Evolutionary conservation across 176 grass and related monocot genomes (phyloP).

Genomic region (Pontederia paniculata): DNA sequence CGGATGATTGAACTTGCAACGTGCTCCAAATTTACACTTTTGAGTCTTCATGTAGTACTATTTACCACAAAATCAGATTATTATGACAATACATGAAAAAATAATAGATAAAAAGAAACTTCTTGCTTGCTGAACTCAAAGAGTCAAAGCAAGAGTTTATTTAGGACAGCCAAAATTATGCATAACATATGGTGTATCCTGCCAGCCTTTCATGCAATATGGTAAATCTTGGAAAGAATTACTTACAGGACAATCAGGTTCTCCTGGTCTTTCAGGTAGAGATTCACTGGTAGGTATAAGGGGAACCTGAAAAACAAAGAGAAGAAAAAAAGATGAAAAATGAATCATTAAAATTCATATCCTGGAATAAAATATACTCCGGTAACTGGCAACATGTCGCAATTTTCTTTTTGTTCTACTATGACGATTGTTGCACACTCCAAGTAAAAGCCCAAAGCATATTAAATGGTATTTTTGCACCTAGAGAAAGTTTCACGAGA

Average conservation of each 20-base stretch:
- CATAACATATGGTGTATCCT: too few relatives aligned
- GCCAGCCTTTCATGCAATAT: too few relatives aligned
- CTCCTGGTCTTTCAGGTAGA: constrained; percentile 57
- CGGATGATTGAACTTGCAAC: constrained; percentile 96
- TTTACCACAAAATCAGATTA: constrained; percentile 3
- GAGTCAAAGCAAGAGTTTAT: constrained; percentile 24
- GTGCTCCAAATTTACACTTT: constrained; percentile 53
- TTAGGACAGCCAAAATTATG: background rate
- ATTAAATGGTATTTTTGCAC: too few relatives aligned
- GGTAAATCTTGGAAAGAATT: constrained; percentile 1
- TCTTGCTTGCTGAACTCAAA: background rate
- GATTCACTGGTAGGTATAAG: constrained; percentile 34
- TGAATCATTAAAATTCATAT: background rate
- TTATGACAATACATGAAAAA: background rate
- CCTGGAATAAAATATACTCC: background rate
- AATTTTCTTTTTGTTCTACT: too few relatives aligned
- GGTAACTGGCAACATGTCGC: too few relatives aligned
- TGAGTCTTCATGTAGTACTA: constrained; percentile 62
- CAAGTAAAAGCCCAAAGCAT: too few relatives aligned
- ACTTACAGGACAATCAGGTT: constrained; percentile 82
- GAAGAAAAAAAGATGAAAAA: constrained; percentile 21
- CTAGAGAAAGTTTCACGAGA: too few relatives aligned
- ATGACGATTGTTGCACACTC: too few relatives aligned
- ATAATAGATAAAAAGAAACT: background rate
- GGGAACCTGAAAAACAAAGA: constrained; percentile 35